Conservation (phyloP, 108 stramenopile genomes). For the Pseudonitzschia multistriata region DNA sequence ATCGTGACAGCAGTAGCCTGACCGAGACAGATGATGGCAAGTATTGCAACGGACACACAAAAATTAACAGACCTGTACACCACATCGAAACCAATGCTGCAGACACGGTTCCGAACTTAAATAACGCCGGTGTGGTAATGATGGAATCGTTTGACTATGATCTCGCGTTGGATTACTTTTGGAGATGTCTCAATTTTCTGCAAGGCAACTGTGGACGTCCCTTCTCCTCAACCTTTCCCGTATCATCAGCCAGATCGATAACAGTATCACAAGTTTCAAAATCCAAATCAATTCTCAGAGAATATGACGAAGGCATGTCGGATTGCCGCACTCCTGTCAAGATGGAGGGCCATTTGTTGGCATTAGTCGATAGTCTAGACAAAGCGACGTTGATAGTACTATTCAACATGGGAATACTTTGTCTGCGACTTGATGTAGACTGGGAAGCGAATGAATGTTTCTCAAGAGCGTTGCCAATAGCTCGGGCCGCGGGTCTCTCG, state of each 20-base stretch:
- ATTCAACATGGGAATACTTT: conserved; percentile 57
- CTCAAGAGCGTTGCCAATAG: conserved; percentile 25
- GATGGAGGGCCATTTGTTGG: conserved; percentile 26
- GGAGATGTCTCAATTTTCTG: conserved; percentile 10
- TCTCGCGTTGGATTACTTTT: conserved; percentile 23
- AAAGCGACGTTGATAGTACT: conserved; percentile 37
- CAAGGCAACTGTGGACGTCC: conserved; percentile 1
- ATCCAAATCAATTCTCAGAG: conserved; percentile 12
- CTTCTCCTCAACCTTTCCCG: neutral
- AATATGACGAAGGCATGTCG: conserved; percentile 72
- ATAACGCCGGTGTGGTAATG: conserved; percentile 38
- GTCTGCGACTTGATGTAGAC: conserved; percentile 25
- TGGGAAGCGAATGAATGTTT: conserved; percentile 37
- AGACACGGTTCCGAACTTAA: conserved; percentile 26
- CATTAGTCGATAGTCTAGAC: conserved; percentile 19
- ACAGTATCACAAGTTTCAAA: conserved; percentile 14
- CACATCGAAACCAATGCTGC: conserved; percentile 8
- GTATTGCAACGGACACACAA: neutral
- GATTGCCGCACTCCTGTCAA: conserved; percentile 34
- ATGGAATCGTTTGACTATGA: conserved; percentile 19
- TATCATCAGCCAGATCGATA: neutral
- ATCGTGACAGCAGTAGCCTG: neutral
- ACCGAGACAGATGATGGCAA: neutral
- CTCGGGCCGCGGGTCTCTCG: neutral
- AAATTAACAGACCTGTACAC: neutral